These are phyloP conservation scores for Colletotrichum coccodes DNA, from an alignment of 2,329 filamentous ascomycete species.

Conservation along the genomic window DNA sequence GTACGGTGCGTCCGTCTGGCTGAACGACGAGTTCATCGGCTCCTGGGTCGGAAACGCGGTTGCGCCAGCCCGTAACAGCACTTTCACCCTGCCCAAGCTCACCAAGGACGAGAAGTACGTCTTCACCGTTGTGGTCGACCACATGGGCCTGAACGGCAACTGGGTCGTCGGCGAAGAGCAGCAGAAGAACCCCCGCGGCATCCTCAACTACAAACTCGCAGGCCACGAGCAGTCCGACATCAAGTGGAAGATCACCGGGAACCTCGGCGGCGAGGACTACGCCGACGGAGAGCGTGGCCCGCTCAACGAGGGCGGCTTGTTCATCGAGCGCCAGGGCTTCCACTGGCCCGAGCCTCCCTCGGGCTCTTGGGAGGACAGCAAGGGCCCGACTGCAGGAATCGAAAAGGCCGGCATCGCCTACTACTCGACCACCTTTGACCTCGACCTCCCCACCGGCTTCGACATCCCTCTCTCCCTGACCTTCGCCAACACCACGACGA, in stretches of 20 bases:
- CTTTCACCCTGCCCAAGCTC: conserved; percentile 64
- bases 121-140: conserved; percentile 74
- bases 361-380: conserved; percentile 50
- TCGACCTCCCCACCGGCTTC: conserved; percentile 62
- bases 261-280: conserved; percentile 68
- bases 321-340: conserved; percentile 65
- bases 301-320: conserved; percentile 70
- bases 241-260: conserved; percentile 71
- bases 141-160: conserved; percentile 75
- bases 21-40: conserved; percentile 69
- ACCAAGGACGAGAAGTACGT: conserved; percentile 62
- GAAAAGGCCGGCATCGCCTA: conserved; percentile 61
- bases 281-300: conserved; percentile 65
- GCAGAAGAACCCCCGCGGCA: conserved; percentile 68
- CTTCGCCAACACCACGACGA: conserved; percentile 55
- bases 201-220: conserved; percentile 64
- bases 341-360: conserved; percentile 62
- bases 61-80: conserved; percentile 59
- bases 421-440: conserved; percentile 62
- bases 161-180: conserved; percentile 63
- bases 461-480: conserved; percentile 67
- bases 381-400: conserved; percentile 49
- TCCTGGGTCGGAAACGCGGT: conserved; percentile 66
- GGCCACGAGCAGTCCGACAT: conserved; percentile 58
- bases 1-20: conserved; percentile 72